Conservation (phyloP, 495 filamentous ascomycete species). For the Cladorrhinum samala region DNA sequence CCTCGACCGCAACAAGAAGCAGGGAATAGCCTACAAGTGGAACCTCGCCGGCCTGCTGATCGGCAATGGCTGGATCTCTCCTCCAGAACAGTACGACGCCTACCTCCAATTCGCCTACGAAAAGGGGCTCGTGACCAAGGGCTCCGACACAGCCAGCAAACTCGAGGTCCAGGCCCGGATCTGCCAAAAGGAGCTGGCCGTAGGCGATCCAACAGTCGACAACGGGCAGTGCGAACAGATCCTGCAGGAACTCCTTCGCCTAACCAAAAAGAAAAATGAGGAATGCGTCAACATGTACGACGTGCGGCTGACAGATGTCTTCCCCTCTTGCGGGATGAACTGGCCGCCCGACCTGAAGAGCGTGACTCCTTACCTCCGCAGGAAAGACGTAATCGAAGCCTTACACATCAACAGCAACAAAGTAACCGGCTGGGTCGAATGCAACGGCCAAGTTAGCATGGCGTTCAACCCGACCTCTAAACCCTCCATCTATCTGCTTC, state of each 20-base stretch:
- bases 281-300: slow-evolving; percentile 94
- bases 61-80: slow-evolving; percentile 95
- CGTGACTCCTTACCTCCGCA: slow-evolving; percentile 78
- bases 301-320: slow-evolving; percentile 68
- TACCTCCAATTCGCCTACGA: slow-evolving; percentile 76
- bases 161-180: slow-evolving; percentile 44
- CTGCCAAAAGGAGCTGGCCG: slow-evolving; percentile 62
- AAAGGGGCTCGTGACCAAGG: slow-evolving; percentile 61
- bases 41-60: slow-evolving; percentile 84
- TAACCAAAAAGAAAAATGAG: slow-evolving; percentile 45
- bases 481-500: slow-evolving; percentile 69
- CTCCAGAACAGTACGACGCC: slow-evolving; percentile 80
- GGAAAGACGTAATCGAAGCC: slow-evolving; percentile 69
- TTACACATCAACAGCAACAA: slow-evolving; percentile 80
- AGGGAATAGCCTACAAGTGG: slow-evolving; percentile 50
- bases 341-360: slow-evolving; percentile 81
- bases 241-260: slow-evolving; percentile 58
- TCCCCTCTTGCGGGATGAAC: slow-evolving; percentile 81
- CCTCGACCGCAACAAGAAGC: slow-evolving; percentile 67
- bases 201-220: slow-evolving; percentile 58
- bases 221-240: slow-evolving; percentile 65
- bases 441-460: slow-evolving; percentile 65
- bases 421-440: slow-evolving; percentile 85
- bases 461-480: slow-evolving; percentile 61
- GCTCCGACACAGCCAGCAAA: slow-evolving; percentile 53